Evolutionary conservation across 495 filamentous ascomycete genomes (phyloP), one percentile per base, ranked within the genome.

Genomic region (Neurospora sp.): DNA sequence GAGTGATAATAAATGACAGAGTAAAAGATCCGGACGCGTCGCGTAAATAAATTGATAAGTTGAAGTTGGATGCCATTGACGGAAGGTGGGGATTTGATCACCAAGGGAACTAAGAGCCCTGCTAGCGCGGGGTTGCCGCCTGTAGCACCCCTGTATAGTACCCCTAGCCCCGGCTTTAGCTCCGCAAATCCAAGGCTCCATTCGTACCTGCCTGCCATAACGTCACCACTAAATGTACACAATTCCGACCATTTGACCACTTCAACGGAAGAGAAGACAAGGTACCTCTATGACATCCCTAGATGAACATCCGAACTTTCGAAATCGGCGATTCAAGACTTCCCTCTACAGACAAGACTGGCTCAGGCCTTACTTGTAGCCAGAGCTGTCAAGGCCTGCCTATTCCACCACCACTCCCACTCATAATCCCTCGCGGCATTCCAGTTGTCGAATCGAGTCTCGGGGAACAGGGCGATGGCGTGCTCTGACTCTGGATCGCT

Each of bases 381-480:
- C 48, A 35, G 31, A 8, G 1, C 8, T 18, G 22, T 66, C 53
- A 66, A 66, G 1, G 41, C 73, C 44, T 80, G 78, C 5, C 22
- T 42, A 5, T 73, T 70, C 78, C 78, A 81, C 79, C 79, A 81
- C 10, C 37, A 72, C 73, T 81, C 74, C 79, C 79, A 81, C 14
- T 70, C 75, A 7, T 71, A 59, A 71, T 80, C 77, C 35, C 79
- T 72, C 59, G 41, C 20, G 66, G 70, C 53, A 37, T 66, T 66
- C 53, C 53, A 66, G 14, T 9, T 31, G 53, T 66, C 53, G 22
- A 35, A 35, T 18, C 53, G 22, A 16, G 22, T 35, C 12, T 66
- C 53, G 6, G 22, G 27, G 31, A 66, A 66, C 7, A 14, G 22
- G 0, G 53, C 53, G 14, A 27, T 66, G 2, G 31, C 27, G 14